Base-by-base conservation (phyloP, 2,329 filamentous ascomycete genomes). In the Thielaviopsis cerberus region DNA sequence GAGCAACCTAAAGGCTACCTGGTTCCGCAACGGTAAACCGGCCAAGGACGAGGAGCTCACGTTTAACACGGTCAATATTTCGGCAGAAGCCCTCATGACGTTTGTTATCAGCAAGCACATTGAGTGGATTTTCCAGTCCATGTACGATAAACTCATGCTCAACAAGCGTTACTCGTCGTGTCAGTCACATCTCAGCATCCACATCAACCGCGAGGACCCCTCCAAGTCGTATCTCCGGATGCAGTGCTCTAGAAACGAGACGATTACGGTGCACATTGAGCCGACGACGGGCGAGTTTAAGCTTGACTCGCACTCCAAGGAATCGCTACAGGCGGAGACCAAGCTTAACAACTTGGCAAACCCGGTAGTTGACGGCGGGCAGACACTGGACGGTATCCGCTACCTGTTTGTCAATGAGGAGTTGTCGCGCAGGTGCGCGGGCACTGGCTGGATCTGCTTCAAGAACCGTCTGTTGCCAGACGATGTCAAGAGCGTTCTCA, bases 1-100 rank as follows among this genome's bases (percentile, higher is more conserved):
- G 0, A 85, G 81, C 63, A 70, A 69, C 53, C 67, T 92, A 52
- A 76, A 73, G 1, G 71, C 83, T 45, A 83, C 88, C 63, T 98
- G 92, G 91, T 89, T 94, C 68, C 82, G 87, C 59, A 83, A 91
- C 65, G 83, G 83, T 62, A 83, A 85, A 64, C 86, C 91, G 67
- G 80, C 89, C 48, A 77, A 79, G 62, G 79, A 85, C 59, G 71
- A 74, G n/a, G 71, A 80, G n/a, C 75, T 96, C 26, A 67, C 76
- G 1, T 74, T 95, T 34, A 78, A 94, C 65, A 72, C 77, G 52
- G 72, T 78, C 50, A 72, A 77, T 13, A 74, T 97, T 23, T 92
- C 86, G 2, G 77, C 86, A 54, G 88, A 95, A 66, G 67, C 72
- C 4, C 77, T 95, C 2, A 70, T 98, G 51, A 83, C 83, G 64